Evolutionary conservation across 345 rosid genomes (phyloP).

Genomic region (Boechera divaricarpa): DNA sequence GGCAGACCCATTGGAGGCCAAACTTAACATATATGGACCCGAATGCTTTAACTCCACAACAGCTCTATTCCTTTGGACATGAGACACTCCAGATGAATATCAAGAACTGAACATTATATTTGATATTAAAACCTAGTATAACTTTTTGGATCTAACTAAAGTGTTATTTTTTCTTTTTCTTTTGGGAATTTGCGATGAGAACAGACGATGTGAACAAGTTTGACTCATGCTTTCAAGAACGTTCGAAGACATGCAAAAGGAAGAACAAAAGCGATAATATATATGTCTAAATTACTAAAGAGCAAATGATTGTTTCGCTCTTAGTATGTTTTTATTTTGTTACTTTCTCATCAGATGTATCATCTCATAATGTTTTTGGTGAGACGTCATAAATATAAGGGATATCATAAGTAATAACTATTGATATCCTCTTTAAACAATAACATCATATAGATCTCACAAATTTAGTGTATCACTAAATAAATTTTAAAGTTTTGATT

Average conservation of each 20-base stretch:
- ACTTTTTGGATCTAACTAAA: background rate
- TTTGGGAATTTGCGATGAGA: background rate
- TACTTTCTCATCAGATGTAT: slow-evolving; percentile 2
- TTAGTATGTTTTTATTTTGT: background rate
- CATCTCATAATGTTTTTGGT: background rate
- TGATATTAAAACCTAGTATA: background rate
- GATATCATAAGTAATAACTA: background rate
- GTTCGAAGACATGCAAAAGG: background rate
- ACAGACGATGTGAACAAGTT: background rate
- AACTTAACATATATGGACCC: no score
- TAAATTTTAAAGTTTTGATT: background rate
- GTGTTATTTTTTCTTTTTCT: background rate
- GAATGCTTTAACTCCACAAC: no score
- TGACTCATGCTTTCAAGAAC: background rate
- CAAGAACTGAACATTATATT: background rate
- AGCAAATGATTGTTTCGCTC: background rate
- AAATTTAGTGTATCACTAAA: background rate
- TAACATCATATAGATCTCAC: background rate
- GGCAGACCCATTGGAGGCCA: no score
- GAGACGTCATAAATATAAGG: slow-evolving; percentile 13
- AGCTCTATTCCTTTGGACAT: no score
- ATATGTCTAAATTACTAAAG: background rate
- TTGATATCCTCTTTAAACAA: background rate
- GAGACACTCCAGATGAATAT: no score
- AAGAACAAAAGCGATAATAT: background rate